phyloP scores from a whole-genome alignment of 2,329 filamentous ascomycete genomes.

The Chrysosporium keratinophilum region DNA sequence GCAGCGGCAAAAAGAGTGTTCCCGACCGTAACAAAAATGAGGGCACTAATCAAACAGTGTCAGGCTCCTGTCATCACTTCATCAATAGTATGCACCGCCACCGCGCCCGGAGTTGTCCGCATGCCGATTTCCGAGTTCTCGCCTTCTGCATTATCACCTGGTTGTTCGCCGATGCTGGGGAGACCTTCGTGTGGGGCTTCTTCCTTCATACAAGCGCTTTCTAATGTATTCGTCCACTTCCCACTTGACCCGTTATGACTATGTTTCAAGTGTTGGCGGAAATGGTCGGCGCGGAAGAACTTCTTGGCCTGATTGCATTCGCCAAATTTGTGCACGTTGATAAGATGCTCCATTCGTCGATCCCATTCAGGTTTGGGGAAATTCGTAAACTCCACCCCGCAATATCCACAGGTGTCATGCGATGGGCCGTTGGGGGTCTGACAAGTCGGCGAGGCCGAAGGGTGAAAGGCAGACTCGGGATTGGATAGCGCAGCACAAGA shows the following conservation, averaged over 20 bases:
- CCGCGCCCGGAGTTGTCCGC: not conserved
- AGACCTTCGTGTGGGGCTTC: slow-evolving; percentile 41
- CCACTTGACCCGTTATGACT: slow-evolving; percentile 92
- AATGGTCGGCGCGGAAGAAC: slow-evolving; percentile 94
- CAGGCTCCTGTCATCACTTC: slow-evolving; percentile 12
- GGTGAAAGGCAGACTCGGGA: slow-evolving; percentile 76
- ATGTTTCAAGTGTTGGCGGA: slow-evolving; percentile 95
- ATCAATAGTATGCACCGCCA: slow-evolving; percentile 5
- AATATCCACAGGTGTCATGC: slow-evolving; percentile 81
- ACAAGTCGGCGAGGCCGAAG: slow-evolving; percentile 47
- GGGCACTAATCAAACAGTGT: not conserved
- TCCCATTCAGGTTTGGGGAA: slow-evolving; percentile 75
- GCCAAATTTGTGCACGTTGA: slow-evolving; percentile 86
- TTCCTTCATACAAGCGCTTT: slow-evolving; percentile 93
- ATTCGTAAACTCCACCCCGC: slow-evolving; percentile 79
- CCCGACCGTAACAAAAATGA: not conserved
- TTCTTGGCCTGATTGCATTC: slow-evolving; percentile 99
- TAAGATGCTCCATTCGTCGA: slow-evolving; percentile 71
- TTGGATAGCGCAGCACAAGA: slow-evolving; percentile 76
- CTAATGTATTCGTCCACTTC: slow-evolving; percentile 97
- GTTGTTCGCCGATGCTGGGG: slow-evolving; percentile 21
- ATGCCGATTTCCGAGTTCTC: not conserved
- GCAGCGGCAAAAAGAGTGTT: not conserved
- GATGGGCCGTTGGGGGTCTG: slow-evolving; percentile 30
- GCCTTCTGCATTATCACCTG: slow-evolving; percentile 11